These are phyloP conservation scores for Aspergillus alliaceus DNA, from an alignment of 2,329 filamentous ascomycete genomes.

Conservation along the genomic window DNA sequence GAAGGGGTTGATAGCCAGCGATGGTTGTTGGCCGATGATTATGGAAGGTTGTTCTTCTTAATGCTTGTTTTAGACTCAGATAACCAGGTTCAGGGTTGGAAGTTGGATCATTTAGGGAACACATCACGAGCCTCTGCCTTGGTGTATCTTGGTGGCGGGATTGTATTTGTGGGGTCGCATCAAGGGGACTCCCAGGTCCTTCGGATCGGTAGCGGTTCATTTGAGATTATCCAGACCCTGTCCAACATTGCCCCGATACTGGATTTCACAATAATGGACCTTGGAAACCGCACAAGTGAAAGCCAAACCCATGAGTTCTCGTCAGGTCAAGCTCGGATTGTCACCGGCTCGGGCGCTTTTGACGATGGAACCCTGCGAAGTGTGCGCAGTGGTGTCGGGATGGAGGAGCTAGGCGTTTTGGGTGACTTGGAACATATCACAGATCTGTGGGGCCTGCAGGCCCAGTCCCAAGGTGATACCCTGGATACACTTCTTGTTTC, in stretches of 20 bases:
- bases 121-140: slow-evolving; percentile 77
- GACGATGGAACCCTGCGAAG: slow-evolving; percentile 85
- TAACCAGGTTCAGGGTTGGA: slow-evolving; percentile 70
- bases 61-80: slow-evolving; percentile 68
- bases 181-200: slow-evolving; percentile 89
- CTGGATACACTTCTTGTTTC: slow-evolving; percentile 75
- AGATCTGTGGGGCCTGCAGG: slow-evolving; percentile 69
- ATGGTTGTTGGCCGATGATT: slow-evolving; percentile 91
- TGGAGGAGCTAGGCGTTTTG: slow-evolving; percentile 82
- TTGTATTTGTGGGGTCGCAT: slow-evolving; percentile 87
- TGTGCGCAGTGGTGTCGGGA: slow-evolving; percentile 87
- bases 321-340: slow-evolving; percentile 88
- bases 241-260: slow-evolving; percentile 87
- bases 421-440: slow-evolving; percentile 74
- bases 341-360: slow-evolving; percentile 88
- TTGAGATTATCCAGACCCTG: slow-evolving; percentile 72
- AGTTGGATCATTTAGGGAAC: slow-evolving; percentile 64
- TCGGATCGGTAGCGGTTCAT: slow-evolving; percentile 58
- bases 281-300: slow-evolving; percentile 80
- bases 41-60: slow-evolving; percentile 80
- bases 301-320: slow-evolving; percentile 85
- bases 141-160: slow-evolving; percentile 67
- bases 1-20: slow-evolving; percentile 76
- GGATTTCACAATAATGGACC: slow-evolving; percentile 94
- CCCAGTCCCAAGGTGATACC: slow-evolving; percentile 42